Evolutionary conservation across 2,329 filamentous ascomycete species (phyloP).

Genomic region (Calonectria crousiana): DNA sequence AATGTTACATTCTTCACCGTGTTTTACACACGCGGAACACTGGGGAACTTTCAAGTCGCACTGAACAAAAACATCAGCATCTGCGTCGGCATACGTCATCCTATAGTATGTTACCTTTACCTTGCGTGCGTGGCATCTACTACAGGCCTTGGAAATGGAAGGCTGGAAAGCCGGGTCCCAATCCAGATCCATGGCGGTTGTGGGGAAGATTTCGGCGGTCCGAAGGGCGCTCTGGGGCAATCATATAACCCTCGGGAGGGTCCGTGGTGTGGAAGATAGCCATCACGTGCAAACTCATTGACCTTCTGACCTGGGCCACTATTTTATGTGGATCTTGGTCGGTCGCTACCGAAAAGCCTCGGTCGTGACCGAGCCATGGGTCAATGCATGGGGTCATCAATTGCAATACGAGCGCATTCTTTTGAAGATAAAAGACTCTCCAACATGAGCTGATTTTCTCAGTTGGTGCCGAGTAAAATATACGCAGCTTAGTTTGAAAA

Average conservation of each 20-base stretch:
- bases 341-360: not conserved
- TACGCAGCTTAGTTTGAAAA: too few species aligned
- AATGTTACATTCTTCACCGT: conserved; percentile 30
- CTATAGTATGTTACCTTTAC: not conserved
- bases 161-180: conserved; percentile 9
- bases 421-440: not conserved
- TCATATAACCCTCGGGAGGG: not conserved
- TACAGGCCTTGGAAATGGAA: conserved; percentile 17
- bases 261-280: not conserved
- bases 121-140: conserved; percentile 18
- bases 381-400: not conserved
- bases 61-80: not conserved
- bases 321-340: not conserved
- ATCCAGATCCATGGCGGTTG: not conserved
- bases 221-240: not conserved
- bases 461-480: not conserved
- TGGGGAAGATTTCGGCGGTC: not conserved
- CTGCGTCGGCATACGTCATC: not conserved
- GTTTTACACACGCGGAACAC: conserved; percentile 27
- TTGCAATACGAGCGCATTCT: not conserved
- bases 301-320: too few species aligned
- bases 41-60: conserved; percentile 28
- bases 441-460: not conserved
- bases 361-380: not conserved
- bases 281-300: not conserved